Conservation (phyloP, 352 stramenopile species). For the Plasmopara muralis region DNA sequence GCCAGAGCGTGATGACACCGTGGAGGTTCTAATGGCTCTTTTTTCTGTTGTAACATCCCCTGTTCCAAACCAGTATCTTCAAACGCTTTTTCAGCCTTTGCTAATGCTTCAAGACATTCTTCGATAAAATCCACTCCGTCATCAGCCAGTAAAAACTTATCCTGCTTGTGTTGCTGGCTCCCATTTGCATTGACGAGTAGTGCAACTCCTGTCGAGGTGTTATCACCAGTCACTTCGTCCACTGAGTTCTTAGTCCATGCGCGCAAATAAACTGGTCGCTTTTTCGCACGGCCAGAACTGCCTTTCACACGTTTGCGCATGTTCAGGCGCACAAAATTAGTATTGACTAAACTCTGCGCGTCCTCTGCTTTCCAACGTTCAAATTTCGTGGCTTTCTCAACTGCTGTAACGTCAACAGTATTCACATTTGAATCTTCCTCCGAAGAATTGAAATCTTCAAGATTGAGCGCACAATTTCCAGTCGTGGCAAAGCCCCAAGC, state of each 20-base stretch:
- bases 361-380: constrained; percentile 57
- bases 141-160: constrained; percentile 21
- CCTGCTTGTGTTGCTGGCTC: constrained; percentile 23
- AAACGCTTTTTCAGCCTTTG: constrained; percentile 25
- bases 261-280: constrained; percentile 60
- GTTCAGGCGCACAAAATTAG: constrained; percentile 78
- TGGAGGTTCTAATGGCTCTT: constrained; percentile 26
- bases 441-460: constrained; percentile 37
- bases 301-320: constrained; percentile 74
- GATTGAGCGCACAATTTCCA: constrained; percentile 18
- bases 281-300: constrained; percentile 58
- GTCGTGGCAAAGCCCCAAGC: constrained; percentile 33
- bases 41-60: constrained; percentile 2
- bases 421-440: neutral
- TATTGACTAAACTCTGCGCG: constrained; percentile 39
- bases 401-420: neutral
- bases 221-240: constrained; percentile 19
- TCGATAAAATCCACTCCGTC: constrained; percentile 77
- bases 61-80: constrained; percentile 4
- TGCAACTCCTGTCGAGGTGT: constrained; percentile 4
- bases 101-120: constrained; percentile 61
- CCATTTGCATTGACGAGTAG: constrained; percentile 23
- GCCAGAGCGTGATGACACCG: constrained; percentile 62
- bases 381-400: constrained; percentile 29
- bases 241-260: constrained; percentile 21